Conservation (phyloP, 352 stramenopile species). For the Globisporangium recalcitrans region DNA sequence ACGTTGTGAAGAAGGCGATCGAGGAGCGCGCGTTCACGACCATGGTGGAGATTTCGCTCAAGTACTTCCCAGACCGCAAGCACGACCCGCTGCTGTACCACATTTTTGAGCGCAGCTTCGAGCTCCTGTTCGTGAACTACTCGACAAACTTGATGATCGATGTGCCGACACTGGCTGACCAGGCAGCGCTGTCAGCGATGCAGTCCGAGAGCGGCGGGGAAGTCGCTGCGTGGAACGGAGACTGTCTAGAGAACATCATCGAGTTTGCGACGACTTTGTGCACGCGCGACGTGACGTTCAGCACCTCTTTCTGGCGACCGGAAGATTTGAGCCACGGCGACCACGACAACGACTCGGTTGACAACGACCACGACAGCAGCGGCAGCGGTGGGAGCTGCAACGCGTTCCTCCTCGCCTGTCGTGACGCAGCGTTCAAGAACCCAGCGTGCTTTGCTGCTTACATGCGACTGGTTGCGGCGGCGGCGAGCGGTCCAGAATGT, state of each 20-base stretch:
- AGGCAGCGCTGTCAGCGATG: constrained; percentile 56
- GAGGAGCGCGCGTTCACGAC: constrained; percentile 64
- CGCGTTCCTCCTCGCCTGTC: constrained; percentile 60
- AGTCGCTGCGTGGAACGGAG: constrained; percentile 52
- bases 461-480: constrained; percentile 64
- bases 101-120: constrained; percentile 67
- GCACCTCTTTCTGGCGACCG: constrained; percentile 56
- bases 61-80: constrained; percentile 72
- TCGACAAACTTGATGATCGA: constrained; percentile 78
- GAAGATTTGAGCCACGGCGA: constrained; percentile 22
- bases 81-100: constrained; percentile 61
- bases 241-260: constrained; percentile 78
- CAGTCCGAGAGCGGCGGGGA: constrained; percentile 58
- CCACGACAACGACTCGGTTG: constrained; percentile 31
- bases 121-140: constrained; percentile 66
- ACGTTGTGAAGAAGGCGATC: constrained; percentile 69
- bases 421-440: constrained; percentile 72
- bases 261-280: constrained; percentile 66
- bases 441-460: constrained; percentile 70
- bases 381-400: constrained; percentile 44
- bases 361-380: constrained; percentile 25
- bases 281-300: constrained; percentile 47
- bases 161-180: constrained; percentile 67
- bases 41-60: constrained; percentile 62
- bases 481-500: constrained; percentile 59